A percentile compares a stretch with the other conserved stretches of the same genome.
Conservation (phyloP, 495 filamentous ascomycete genomes). For the Cercophora scortea region DNA sequence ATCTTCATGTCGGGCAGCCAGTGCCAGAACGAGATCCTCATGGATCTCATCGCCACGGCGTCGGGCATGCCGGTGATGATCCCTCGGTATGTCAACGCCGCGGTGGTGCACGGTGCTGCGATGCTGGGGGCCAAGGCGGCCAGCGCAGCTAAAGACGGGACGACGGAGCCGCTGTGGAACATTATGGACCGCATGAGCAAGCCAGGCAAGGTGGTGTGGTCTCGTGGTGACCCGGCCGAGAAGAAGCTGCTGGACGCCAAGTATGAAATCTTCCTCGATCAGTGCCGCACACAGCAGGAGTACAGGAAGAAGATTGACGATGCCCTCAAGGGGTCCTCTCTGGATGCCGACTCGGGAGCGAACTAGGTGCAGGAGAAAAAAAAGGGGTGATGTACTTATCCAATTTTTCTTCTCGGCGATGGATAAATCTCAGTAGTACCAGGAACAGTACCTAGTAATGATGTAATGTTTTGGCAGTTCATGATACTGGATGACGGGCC, state of each 20-base stretch:
- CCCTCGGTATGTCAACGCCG: conserved; percentile 84
- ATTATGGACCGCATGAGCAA: conserved; percentile 99
- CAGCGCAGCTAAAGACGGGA: conserved; percentile 63
- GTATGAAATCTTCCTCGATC: conserved; percentile 76
- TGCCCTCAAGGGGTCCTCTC: conserved; percentile 40
- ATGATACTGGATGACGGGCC: no score
- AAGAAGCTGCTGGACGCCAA: conserved; percentile 76
- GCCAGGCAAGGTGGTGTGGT: conserved; percentile 73
- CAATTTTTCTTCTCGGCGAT: no score
- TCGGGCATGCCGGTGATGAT: conserved; percentile 89
- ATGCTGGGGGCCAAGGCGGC: conserved; percentile 97
- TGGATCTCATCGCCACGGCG: conserved; percentile 81
- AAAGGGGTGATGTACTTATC: no score
- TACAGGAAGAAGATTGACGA: conserved; percentile 64
- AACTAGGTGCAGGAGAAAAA: no score
- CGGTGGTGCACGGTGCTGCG: conserved; percentile 93
- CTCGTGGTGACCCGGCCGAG: conserved; percentile 59
- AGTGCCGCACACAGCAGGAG: conserved; percentile 64
- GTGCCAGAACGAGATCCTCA: conserved; percentile 89
- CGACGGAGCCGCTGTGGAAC: conserved; percentile 79
- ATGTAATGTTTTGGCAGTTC: no score
- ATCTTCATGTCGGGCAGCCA: conserved; percentile 99
- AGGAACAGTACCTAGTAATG: no score
- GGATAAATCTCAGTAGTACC: no score
- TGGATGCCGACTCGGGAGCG: conserved; percentile 1